Conservation (phyloP, 129 eudicot genomes). For the Flaveria brownii region DNA sequence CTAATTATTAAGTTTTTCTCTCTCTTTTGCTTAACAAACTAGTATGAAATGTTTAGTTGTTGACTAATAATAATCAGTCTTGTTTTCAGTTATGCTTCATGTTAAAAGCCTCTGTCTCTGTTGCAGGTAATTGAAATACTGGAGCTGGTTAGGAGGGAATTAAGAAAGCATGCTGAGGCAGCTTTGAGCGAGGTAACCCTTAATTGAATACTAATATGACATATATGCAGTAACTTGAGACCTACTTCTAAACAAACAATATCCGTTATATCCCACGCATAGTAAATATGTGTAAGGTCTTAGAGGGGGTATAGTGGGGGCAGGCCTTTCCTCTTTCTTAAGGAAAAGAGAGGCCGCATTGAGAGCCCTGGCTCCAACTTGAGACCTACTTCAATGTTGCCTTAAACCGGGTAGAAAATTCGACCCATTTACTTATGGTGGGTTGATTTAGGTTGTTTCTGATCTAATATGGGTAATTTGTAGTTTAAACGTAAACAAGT, state of each 20-base stretch:
- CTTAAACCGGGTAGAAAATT: background rate
- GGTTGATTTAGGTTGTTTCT: background rate
- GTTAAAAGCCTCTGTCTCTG: background rate
- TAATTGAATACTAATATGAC: background rate
- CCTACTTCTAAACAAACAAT: no score
- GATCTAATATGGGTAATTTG: background rate
- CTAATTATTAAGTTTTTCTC: background rate
- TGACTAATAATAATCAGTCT: background rate
- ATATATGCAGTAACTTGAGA: background rate
- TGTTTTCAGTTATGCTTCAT: background rate
- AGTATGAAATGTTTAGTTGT: background rate
- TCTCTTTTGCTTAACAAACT: background rate
- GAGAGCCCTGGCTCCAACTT: no score
- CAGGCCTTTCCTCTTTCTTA: no score
- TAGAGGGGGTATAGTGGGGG: no score
- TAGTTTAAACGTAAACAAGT: background rate
- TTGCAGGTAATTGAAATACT: conserved; percentile 70
- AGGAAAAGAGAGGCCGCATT: no score
- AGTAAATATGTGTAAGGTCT: no score
- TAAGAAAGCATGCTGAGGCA: conserved; percentile 45
- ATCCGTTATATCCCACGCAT: no score
- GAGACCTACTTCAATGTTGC: background rate
- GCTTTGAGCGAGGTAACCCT: conserved; percentile 40
- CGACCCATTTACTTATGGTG: background rate
- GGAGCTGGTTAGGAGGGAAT: conserved; percentile 71